Percentiles rank a stretch among this genome's conserved stretches.
Evolutionary conservation across 306 rosid species (phyloP).

Genomic region (Acacia acuminata): DNA sequence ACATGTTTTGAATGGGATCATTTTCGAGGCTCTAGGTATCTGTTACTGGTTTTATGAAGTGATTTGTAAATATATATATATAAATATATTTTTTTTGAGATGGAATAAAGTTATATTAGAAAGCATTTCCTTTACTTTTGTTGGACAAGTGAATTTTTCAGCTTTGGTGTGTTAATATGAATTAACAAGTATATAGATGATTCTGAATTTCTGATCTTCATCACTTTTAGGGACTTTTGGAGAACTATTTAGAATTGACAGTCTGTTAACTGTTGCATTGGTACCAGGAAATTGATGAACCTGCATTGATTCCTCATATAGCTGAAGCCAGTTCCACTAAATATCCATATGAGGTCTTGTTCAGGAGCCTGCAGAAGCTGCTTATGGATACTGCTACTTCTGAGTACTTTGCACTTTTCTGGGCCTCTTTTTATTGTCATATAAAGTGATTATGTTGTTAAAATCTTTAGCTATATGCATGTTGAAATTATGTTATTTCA

Average conservation of each 20-base stretch:
- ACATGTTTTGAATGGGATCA: background rate
- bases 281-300: constrained; percentile 13
- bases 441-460: constrained; percentile 9
- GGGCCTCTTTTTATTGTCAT: background rate
- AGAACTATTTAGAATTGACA: background rate
- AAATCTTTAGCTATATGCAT: background rate
- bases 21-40: background rate
- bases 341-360: constrained; percentile 21
- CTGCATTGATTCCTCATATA: constrained; percentile 20
- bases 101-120: background rate
- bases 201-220: background rate
- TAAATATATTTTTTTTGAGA: background rate
- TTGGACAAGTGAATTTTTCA: background rate
- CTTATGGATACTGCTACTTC: constrained; percentile 27
- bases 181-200: background rate
- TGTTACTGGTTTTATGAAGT: background rate
- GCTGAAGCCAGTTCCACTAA: constrained; percentile 19
- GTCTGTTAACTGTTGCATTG: background rate
- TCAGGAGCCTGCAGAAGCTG: constrained; percentile 26
- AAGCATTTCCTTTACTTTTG: background rate
- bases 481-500: constrained; percentile 22
- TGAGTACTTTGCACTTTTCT: background rate
- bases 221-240: background rate
- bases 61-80: background rate
- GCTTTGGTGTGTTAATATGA: background rate